Base-by-base conservation (phyloP, 805 yeast species). In the Saturnispora hagleri region DNA sequence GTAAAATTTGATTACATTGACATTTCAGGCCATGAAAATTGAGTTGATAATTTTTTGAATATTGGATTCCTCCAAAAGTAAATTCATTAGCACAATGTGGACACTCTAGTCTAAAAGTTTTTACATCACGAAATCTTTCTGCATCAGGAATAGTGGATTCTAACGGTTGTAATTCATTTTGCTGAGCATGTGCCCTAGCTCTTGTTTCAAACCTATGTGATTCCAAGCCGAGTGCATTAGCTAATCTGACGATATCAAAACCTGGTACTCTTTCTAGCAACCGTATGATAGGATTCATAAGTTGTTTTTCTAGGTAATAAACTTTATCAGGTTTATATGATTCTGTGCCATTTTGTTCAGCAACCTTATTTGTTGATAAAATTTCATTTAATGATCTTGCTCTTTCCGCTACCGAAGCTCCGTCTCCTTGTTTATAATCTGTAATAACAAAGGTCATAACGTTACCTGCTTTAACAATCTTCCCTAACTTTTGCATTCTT, bases 261-360 rank as follows among this genome's bases (percentile, higher is more conserved):
- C 98, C 97, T 57, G 89, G 95, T 50, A 93, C 82, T 55, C 84
- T 79, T 58, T 84, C 95, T 42, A 91, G 72, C 50, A 93, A 73
- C 68, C 99, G 81, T 63, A 88, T 95, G 9, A 93, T 82, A 3
- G 97, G 97, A 2, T 95, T 89, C 60, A 86, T 80, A 9, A 93
- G 77, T 68, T 93, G 99, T 65, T 89, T 86, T 57, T 84, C 93
- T 58, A 91, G 71, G 65, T 93, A 93, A 63, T 78, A 90, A 40
- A 72, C 74, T 1, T 86, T 76, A 67, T 93, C 99, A 1, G 93
- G 89, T 54, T 67, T 71, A 54, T 83, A 75, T 10, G 43, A n/a
- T 12, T 27, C 42, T 5, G 46, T 42, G 3, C 69, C 68, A 8
- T 74, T 71, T 18, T 20, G 9, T 41, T 27, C 43, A 6, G 47